Conservation (phyloP, 2,329 filamentous ascomycete genomes). For the Neopestalotiopsis rosae region DNA sequence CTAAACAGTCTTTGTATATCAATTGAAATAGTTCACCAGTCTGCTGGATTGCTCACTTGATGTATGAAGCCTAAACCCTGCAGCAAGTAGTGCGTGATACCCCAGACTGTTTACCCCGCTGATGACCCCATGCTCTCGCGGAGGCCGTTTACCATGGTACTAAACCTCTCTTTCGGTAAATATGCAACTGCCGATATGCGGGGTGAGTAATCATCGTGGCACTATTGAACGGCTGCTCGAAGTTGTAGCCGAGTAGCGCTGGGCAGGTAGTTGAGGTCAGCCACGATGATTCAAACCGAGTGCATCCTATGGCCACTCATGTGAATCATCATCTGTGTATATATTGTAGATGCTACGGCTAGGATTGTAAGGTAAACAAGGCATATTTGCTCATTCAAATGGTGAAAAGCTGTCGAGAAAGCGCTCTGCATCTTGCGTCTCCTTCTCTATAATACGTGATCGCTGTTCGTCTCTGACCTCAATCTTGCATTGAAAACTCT, state of each 20-base stretch:
- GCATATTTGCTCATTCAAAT: slow-evolving; percentile 1
- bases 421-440: not conserved
- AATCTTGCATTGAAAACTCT: slow-evolving; percentile 10
- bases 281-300: too few relatives aligned
- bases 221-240: not conserved
- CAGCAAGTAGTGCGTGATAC: not conserved
- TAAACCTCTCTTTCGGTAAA: not conserved
- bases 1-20: not conserved
- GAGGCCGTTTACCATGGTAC: not conserved
- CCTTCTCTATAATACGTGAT: not conserved
- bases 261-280: too few relatives aligned
- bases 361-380: too few relatives aligned
- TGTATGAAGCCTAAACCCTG: not conserved
- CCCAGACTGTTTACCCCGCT: not conserved
- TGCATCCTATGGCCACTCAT: too few relatives aligned
- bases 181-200: slow-evolving; percentile 13
- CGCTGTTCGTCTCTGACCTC: slow-evolving; percentile 7
- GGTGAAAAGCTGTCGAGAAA: not conserved
- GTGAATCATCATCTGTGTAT: too few relatives aligned
- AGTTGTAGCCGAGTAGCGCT: not conserved
- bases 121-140: not conserved
- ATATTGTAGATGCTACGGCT: too few relatives aligned
- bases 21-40: not conserved
- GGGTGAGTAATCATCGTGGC: not conserved
- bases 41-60: too few relatives aligned